These are phyloP conservation scores for Croton laevigatus DNA, from an alignment of 441 rosid species.

Conservation along the genomic window DNA sequence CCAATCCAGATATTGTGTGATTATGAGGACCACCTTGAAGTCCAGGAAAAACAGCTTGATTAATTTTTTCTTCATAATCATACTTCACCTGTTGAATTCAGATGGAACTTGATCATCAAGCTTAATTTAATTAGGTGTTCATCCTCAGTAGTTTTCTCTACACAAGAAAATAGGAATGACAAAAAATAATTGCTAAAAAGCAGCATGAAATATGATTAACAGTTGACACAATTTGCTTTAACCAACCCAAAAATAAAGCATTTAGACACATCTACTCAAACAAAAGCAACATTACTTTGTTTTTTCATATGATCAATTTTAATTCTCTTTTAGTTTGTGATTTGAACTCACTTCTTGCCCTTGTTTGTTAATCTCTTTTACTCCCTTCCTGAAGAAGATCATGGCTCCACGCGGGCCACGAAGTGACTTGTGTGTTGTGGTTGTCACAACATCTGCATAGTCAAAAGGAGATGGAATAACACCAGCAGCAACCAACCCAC, in stretches of 20 bases:
- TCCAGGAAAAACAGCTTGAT: constrained; percentile 98
- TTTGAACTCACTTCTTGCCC: constrained; percentile 75
- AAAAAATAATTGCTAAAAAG: background rate
- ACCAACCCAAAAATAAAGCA: background rate
- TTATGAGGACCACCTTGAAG: constrained; percentile 99
- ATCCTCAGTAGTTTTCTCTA: background rate
- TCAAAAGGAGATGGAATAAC: constrained; percentile 98
- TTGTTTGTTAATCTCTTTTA: constrained; percentile 82
- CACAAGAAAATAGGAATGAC: background rate
- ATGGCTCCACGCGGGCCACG: constrained; percentile 99
- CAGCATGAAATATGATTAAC: background rate
- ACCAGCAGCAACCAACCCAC: constrained; percentile 96
- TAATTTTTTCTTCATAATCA: constrained; percentile 87
- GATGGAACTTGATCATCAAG: constrained; percentile 22
- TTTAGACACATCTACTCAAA: background rate
- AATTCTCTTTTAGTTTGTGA: constrained; percentile 4
- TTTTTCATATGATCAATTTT: background rate
- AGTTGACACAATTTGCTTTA: background rate
- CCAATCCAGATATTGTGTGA: constrained; percentile 91
- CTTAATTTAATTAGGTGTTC: background rate
- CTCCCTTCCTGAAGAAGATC: constrained; percentile 95
- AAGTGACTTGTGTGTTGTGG: constrained; percentile 96
- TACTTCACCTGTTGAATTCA: constrained; percentile 62
- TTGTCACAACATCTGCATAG: constrained; percentile 95
- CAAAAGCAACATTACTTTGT: background rate